Base-by-base conservation (phyloP, 2,329 filamentous ascomycete species). In the Macrophomina tecta region DNA sequence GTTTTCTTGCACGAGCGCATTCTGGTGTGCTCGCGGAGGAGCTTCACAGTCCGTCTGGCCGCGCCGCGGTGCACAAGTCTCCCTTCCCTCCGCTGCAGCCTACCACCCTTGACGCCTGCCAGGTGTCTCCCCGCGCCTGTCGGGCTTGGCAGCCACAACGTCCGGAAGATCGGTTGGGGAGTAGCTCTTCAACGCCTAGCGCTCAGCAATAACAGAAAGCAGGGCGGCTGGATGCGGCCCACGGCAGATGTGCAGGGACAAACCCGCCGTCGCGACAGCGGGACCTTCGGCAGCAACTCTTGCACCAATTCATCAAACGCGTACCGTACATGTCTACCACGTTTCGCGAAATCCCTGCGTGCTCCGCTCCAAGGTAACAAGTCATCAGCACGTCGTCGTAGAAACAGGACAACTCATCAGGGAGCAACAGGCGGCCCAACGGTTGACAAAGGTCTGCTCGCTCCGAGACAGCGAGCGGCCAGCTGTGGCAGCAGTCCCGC, bases 351-450 rank as follows among this genome's bases (percentile, higher is more conserved):
- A 38, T 18, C 58, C 58, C 34, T 23, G 58, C 23, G 28, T n/a
- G 40, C 56, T 61, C 42, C 40, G 40, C 28, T 53, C 49, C 16
- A 14, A 30, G 38, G 32, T 28, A 32, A 62, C 58, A 62, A 49
- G 38, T 62, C 58, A 62, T 62, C 58, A 49, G 58, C 56, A 12
- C 5, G 9, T 12, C 42, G 5, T 45, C 30, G 11, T 61, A 40
- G 7, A 8, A 48, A 61, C 12, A 46, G 14, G 49, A 28, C 56
- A 61, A 48, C 56, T 61, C 56, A 61, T 61, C 56, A 61, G 58
- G 32, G 16, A n/a, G 46, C 23, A 18, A 45, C 6, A 14, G 3
- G 49, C 4, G 28, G 52, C 58, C 42, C 58, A 62, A 38, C 45
- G 18, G 45, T 48, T 48, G 46, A 32, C 38, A 49, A 49, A 62